Evolutionary conservation across 345 rosid species (phyloP), one percentile per base, ranked within the genome.

Genomic region (Rhodamnia rubescens): DNA sequence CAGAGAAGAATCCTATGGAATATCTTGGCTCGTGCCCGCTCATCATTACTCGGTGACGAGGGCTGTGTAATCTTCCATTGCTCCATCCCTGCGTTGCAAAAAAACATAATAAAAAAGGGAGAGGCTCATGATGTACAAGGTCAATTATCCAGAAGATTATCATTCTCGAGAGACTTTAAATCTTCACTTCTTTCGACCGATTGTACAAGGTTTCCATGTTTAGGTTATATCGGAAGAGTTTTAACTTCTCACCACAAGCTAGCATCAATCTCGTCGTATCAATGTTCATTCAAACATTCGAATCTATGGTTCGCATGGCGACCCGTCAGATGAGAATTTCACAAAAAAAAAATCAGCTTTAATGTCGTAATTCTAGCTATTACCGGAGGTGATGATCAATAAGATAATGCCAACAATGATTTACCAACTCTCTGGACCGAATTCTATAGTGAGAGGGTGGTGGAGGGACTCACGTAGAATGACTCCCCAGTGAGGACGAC

Each of bases 1-100:
- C 8, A 11, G 91, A 85, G 83, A 90, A 88, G 64, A 89, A 56
- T 10, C 86, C 92, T 9, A 82, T 21, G 5, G 90, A 86, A 54
- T 86, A 87, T 56, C 92, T 86, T 42, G 74, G n/a, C 83, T 86
- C 81, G 24, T 44, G 16, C 57, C 83, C 85, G 11, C 47, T 61
- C 82, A 86, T 12, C 85, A 13, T 74, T 13, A 83, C 87, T 18
- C 21, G 54, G 74, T 86, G 87, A 18, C 49, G 36, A 8, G 85
- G 83, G 58, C 85, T 83, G 9, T 52, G 59, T 40, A 86, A 5
- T 55, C 87, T 86, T 55, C 85, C 87, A 74, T 86, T 83, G 74
- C 85, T 50, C 87, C 85, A 86, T 21, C 82, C 87, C 87, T 69
- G 47, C 12, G 7, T 32, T 32, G 42, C 12, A 18, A 16, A 64